Evolutionary conservation across 371 early-diverging fungal genomes (phyloP), one percentile per base, ranked within the genome.

Genomic region (Mucor irregularis): DNA sequence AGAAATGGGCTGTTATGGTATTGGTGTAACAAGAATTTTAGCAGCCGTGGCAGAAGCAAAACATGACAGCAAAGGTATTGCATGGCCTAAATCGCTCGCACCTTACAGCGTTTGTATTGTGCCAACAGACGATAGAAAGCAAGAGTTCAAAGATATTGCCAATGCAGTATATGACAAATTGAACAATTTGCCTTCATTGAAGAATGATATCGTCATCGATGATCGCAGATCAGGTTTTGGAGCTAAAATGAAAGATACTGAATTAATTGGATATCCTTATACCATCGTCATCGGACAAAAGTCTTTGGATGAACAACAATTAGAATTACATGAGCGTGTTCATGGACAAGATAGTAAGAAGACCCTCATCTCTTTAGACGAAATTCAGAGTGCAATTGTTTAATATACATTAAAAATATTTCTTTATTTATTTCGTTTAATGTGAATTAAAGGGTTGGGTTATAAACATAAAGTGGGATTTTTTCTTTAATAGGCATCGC

Each of bases 1-100:
- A 30, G 85, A 90, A 56, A 96, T 95, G 96, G 96, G 96, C 9
- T 96, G 95, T 69, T 96, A 85, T 55, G 96, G 95, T 14, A 83
- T 96, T 28, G 96, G 96, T 22, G 76, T 95, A 11, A 83, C 90
- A 5, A 80, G 96, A 5, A 52, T 93, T 17, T 61, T 94, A 11
- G 90, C 91, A 6, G 89, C 94, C 6, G 81, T 90, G 7, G 83
- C 89, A 16, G 93, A 94, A 54, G 78, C 82, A 13, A 67, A 78
- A 38, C 74, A 84, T 47, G 88, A 87, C 67, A 69, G 66, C 9
- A 66, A 77, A 14, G 93, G 94, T 0, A 80, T 93, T 46, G 73
- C 78, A 6, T 95, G 94, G 94, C 94, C 94, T 1, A 38, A 21
- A 58, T 53, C 21, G 76, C 90, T 55, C 14, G 91, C 95, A 1